These are phyloP conservation scores for Plectosphaerella sp. DNA, from an alignment of 2,329 filamentous ascomycete species.

Conservation along the genomic window DNA sequence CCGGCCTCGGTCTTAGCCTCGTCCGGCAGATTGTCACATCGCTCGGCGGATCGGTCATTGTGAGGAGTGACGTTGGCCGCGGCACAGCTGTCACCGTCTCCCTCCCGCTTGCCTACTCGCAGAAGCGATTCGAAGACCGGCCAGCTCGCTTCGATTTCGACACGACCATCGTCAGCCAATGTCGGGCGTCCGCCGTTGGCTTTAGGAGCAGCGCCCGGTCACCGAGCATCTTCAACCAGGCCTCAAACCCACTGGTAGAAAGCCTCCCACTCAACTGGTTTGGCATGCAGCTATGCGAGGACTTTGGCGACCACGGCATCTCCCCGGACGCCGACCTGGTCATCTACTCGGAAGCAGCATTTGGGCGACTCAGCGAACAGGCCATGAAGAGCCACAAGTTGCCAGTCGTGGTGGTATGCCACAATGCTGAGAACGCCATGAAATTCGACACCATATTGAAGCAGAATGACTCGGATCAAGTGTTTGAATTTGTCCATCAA, in stretches of 20 bases:
- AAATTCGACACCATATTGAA: constrained; percentile 8
- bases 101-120: constrained; percentile 28
- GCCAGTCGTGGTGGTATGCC: constrained; percentile 12
- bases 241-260: constrained; percentile 16
- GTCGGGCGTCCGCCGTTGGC: constrained; percentile 2
- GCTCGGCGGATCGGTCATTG: constrained; percentile 50
- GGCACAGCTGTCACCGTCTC: constrained; percentile 49
- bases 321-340: constrained; percentile 14
- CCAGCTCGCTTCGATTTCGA: constrained; percentile 6
- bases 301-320: constrained; percentile 3
- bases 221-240: constrained; percentile 16
- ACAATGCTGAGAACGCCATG: constrained; percentile 12
- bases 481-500: constrained; percentile 16
- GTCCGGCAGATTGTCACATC: constrained; percentile 52
- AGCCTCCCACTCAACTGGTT: constrained; percentile 24
- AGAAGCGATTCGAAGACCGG: neutral
- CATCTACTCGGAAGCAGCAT: constrained; percentile 20
- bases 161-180: neutral
- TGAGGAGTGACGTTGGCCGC: constrained; percentile 44
- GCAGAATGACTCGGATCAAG: constrained; percentile 1
- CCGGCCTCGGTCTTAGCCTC: constrained; percentile 57
- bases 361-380: constrained; percentile 10
- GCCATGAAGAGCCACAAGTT: constrained; percentile 11
- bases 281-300: constrained; percentile 19
- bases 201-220: constrained; percentile 12